Evolutionary conservation across 371 early-diverging fungal species (phyloP), one percentile per base, ranked within the genome.

Genomic region (Vairimorpha necatrix): DNA sequence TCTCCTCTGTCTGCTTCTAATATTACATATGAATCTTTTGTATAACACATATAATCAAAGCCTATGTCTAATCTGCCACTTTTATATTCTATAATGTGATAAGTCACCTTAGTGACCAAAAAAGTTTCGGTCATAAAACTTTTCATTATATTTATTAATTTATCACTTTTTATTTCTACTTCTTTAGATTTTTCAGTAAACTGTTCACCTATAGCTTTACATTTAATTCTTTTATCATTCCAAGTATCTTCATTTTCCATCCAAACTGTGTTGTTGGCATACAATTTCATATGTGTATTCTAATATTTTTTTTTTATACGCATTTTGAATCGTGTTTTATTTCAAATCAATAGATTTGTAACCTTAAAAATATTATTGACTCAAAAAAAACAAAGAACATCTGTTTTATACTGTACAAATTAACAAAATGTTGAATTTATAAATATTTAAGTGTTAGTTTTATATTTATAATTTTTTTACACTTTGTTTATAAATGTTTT

Each of bases 1-100:
- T 83, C 84, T 66, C 86, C 86, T 48, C 86, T 63, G 54, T 86
- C 86, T 7, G 86, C 86, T 70, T 86, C 86, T 38, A 86, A 36
- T 16, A 86, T 83, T 1, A 86, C 83, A 78, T 79, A 83, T 18
- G 47, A 34, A 34, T 74, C 72, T 56, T 61, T 2, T 16, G 53
- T 22, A 26, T 61, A 74, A 24, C 63, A 48, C 9, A 54, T 72
- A 38, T 32, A 32, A 18, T 67, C 67, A 69, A 69, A 53, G 0
- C 47, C 78, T 30, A 76, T 69, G 42, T 72, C 73, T n/a, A 75
- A 58, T 56, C 79, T 78, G 11, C 81, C 81, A 36, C 78, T 75
- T 3, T 76, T 73, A 69, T 82, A 85, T 62, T 80, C 80, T 30
- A 85, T 75, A 33, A 83, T 34, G 66, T 50, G 69, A 32, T 77